Percentiles rank a stretch among this genome's conserved stretches.
These are phyloP conservation scores for Inga laurina DNA, from an alignment of 306 rosid genomes.

Conservation along the genomic window DNA sequence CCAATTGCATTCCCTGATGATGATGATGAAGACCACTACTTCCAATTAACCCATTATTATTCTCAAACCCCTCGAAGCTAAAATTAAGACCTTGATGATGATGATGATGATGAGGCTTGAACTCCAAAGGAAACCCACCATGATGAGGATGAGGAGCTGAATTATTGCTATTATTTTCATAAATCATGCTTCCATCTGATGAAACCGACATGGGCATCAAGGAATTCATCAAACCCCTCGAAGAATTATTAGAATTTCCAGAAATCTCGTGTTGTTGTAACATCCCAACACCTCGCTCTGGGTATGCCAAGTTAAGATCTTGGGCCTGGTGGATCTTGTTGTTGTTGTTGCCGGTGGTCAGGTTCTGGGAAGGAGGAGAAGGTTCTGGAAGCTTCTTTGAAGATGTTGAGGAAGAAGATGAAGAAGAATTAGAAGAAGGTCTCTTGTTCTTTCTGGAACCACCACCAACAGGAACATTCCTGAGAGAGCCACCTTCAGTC, in stretches of 20 bases:
- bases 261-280: conserved; percentile 29
- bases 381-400: conserved; percentile 51
- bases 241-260: background rate
- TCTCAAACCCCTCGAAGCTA: conserved; percentile 70
- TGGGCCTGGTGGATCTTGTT: conserved; percentile 79
- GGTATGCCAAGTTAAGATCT: conserved; percentile 84
- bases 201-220: conserved; percentile 58
- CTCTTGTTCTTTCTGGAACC: conserved; percentile 96
- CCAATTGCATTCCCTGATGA: conserved; percentile 60
- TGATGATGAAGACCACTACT: conserved; percentile 38
- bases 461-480: conserved; percentile 98
- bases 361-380: conserved; percentile 58
- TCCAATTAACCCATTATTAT: conserved; percentile 48
- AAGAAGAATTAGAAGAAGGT: conserved; percentile 46
- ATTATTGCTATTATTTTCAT: background rate
- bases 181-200: conserved; percentile 41
- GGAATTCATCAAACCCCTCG: conserved; percentile 62
- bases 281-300: conserved; percentile 30
- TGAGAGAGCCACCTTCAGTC: conserved; percentile 97
- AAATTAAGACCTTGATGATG: conserved; percentile 50
- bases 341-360: conserved; percentile 27
- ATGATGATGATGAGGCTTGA: conserved; percentile 46
- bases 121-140: conserved; percentile 49
- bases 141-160: conserved; percentile 43
- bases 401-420: conserved; percentile 44